A percentile compares a stretch with the other conserved stretches of the same genome.
Evolutionary conservation across 2,329 filamentous ascomycete species (phyloP).

Genomic region (Tolypocladium sp.): DNA sequence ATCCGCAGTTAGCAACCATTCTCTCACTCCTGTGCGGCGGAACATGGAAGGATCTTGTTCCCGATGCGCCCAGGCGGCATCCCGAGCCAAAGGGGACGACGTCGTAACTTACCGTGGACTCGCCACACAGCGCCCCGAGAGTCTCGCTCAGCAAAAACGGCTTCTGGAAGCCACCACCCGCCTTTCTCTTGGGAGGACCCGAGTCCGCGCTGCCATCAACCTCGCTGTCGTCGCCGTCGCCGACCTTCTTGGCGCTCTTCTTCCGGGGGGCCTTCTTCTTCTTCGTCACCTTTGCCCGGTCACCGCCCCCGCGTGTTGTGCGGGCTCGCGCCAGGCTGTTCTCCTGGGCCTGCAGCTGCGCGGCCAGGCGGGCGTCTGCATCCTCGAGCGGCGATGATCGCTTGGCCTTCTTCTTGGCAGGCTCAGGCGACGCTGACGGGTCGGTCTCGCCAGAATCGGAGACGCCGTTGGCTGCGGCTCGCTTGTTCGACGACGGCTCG

Average conservation of each 20-base stretch:
- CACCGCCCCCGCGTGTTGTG: constrained; percentile 67
- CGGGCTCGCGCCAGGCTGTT: constrained; percentile 60
- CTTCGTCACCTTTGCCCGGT: constrained; percentile 47
- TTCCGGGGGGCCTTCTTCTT: constrained; percentile 61
- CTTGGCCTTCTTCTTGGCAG: constrained; percentile 58
- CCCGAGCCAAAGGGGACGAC: too few relatives aligned
- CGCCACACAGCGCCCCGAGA: constrained; percentile 61
- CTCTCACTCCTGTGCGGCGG: neutral
- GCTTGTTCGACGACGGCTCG: constrained; percentile 23
- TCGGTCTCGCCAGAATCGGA: constrained; percentile 34
- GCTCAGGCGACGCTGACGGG: constrained; percentile 35
- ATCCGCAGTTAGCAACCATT: neutral
- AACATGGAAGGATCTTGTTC: neutral
- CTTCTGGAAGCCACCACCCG: constrained; percentile 89
- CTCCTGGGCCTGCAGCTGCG: constrained; percentile 84
- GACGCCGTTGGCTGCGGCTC: constrained; percentile 22
- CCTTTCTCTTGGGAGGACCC: constrained; percentile 61
- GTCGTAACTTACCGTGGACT: constrained; percentile 46
- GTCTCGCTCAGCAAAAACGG: constrained; percentile 65
- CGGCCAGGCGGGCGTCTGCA: constrained; percentile 79
- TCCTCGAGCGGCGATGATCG: constrained; percentile 53
- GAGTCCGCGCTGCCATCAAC: constrained; percentile 52
- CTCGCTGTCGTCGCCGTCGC: constrained; percentile 72
- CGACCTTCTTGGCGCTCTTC: constrained; percentile 69
- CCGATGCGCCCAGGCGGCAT: neutral